Evolutionary conservation across 2,329 filamentous ascomycete genomes (phyloP).

Genomic region (Colletotrichum musae): DNA sequence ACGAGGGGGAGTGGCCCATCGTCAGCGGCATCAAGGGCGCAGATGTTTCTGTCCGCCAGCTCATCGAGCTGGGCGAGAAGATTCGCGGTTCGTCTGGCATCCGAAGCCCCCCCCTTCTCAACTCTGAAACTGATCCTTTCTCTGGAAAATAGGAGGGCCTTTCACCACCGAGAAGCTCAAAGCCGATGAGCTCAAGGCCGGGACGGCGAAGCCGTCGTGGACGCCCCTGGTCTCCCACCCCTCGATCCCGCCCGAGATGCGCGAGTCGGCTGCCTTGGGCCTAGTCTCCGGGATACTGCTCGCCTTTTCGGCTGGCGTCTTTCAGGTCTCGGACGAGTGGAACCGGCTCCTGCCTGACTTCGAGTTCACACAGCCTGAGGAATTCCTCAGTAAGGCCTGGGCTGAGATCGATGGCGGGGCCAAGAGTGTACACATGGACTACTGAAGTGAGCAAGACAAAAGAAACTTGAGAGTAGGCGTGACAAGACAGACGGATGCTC

Average conservation of each 20-base stretch:
- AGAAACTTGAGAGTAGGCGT: too few relatives aligned
- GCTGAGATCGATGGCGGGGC: conserved; percentile 22
- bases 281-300: conserved; percentile 52
- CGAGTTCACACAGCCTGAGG: conserved; percentile 56
- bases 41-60: conserved; percentile 51
- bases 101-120: too few relatives aligned
- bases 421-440: neutral
- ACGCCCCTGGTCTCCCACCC: conserved; percentile 49
- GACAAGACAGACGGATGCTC: too few relatives aligned
- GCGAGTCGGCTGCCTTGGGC: conserved; percentile 31
- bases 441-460: neutral
- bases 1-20: conserved; percentile 59
- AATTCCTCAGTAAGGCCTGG: conserved; percentile 59
- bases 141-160: neutral
- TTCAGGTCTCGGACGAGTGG: conserved; percentile 59
- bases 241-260: conserved; percentile 43
- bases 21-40: conserved; percentile 58
- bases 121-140: too few relatives aligned
- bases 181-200: conserved; percentile 62
- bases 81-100: conserved; percentile 53
- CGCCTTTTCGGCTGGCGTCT: conserved; percentile 50
- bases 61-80: conserved; percentile 57
- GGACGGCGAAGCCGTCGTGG: conserved; percentile 59
- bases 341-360: conserved; percentile 62
- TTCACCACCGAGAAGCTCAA: conserved; percentile 60